Conservation (phyloP, 192 early-diverging fungal genomes). For the Umbelopsis vinacea region DNA sequence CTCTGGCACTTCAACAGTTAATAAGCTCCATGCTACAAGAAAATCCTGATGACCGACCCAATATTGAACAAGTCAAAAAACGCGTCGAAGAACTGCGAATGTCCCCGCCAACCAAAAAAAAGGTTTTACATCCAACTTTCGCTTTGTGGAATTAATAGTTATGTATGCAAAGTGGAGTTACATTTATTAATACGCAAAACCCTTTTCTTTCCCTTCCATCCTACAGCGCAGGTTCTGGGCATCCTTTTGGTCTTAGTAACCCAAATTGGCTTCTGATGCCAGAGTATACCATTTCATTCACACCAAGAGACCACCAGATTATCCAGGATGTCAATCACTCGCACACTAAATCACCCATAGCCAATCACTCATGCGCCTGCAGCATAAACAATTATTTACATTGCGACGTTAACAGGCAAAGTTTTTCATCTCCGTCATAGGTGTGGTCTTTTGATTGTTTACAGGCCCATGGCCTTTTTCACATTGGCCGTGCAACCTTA, state of each 20-base stretch:
- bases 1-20: slow-evolving; percentile 55
- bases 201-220: slow-evolving; percentile 30
- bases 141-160: no score
- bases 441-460: not conserved
- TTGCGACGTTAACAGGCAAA: no score
- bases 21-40: slow-evolving; percentile 77
- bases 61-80: slow-evolving; percentile 79
- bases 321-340: no score
- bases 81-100: slow-evolving; percentile 60
- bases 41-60: slow-evolving; percentile 74
- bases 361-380: no score
- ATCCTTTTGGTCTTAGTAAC: not conserved
- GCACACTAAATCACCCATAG: no score
- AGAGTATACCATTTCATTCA: no score
- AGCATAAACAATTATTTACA: no score
- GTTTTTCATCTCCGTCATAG: slow-evolving; percentile 16
- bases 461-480: no score
- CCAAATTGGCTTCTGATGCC: not conserved
- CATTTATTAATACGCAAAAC: not conserved
- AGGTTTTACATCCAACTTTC: not conserved
- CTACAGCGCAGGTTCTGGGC: not conserved
- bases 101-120: slow-evolving; percentile 9
- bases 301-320: no score
- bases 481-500: no score
- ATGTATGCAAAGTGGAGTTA: no score